Percentiles rank a stretch among this genome's conserved stretches.
Evolutionary conservation across 2,329 filamentous ascomycete species (phyloP).

Genomic region (Neonectria sp.): DNA sequence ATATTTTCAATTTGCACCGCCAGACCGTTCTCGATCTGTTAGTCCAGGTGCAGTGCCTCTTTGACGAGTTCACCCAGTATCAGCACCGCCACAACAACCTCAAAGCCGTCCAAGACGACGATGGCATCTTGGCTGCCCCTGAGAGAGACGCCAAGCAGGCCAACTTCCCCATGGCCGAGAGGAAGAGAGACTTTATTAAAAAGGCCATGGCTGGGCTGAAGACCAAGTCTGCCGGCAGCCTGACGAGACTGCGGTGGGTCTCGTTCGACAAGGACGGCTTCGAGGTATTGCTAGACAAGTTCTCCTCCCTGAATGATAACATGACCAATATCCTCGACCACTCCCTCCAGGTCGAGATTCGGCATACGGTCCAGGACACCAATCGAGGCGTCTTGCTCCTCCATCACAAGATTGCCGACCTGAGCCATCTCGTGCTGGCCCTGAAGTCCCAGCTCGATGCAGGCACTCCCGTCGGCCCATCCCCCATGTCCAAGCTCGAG

Average conservation of each 20-base stretch:
- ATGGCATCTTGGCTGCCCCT: slow-evolving; percentile 54
- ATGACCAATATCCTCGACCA: slow-evolving; percentile 65
- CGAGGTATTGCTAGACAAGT: slow-evolving; percentile 60
- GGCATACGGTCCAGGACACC: slow-evolving; percentile 63
- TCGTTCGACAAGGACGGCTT: slow-evolving; percentile 64
- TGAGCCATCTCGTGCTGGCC: slow-evolving; percentile 62
- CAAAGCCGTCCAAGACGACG: slow-evolving; percentile 51
- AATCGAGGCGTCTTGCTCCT: slow-evolving; percentile 63
- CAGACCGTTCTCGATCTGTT: slow-evolving; percentile 65
- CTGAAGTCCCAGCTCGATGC: slow-evolving; percentile 60
- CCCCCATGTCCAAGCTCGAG: slow-evolving; percentile 53
- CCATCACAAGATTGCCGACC: slow-evolving; percentile 62
- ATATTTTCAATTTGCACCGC: slow-evolving; percentile 64
- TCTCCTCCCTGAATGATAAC: slow-evolving; percentile 62
- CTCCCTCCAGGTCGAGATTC: slow-evolving; percentile 62
- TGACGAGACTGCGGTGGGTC: slow-evolving; percentile 59
- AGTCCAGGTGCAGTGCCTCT: slow-evolving; percentile 63
- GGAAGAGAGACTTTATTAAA: slow-evolving; percentile 60
- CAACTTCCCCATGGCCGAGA: slow-evolving; percentile 60
- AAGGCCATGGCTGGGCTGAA: slow-evolving; percentile 59
- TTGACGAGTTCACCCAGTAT: slow-evolving; percentile 62
- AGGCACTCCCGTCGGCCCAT: slow-evolving; percentile 38
- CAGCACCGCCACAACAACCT: slow-evolving; percentile 58
- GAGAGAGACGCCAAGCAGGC: slow-evolving; percentile 62
- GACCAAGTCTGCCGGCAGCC: slow-evolving; percentile 53